Conservation (phyloP, 345 rosid genomes). For the Citrus reticulata region DNA sequence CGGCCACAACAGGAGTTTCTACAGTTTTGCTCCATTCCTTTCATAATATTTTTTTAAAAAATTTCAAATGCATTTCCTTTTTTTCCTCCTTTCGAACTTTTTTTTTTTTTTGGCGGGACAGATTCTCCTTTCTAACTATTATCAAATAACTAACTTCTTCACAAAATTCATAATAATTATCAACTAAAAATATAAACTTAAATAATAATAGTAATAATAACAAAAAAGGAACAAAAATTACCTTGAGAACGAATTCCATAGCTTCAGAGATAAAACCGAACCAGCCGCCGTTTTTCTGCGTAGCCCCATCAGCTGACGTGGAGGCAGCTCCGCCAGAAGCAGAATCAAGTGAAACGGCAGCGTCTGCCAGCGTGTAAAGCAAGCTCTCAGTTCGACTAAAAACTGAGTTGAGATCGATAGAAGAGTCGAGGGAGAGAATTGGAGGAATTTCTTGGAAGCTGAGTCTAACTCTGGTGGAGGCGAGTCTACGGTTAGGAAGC, state of each 20-base stretch:
- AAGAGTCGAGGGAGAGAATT: constrained; percentile 41
- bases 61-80: background rate
- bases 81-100: no score
- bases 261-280: constrained; percentile 83
- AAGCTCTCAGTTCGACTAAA: constrained; percentile 64
- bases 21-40: background rate
- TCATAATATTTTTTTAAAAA: background rate
- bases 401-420: constrained; percentile 46
- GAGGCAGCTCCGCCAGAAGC: constrained; percentile 37
- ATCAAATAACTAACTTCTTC: background rate
- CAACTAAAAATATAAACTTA: background rate
- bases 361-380: constrained; percentile 80
- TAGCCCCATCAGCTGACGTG: constrained; percentile 42
- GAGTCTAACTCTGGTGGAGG: constrained; percentile 51
- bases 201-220: background rate
- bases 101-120: no score
- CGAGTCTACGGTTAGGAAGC: constrained; percentile 49
- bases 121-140: no score
- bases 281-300: constrained; percentile 86
- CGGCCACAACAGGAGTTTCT: background rate
- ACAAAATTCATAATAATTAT: background rate
- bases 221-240: constrained; percentile 5
- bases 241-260: constrained; percentile 94
- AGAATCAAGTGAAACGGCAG: constrained; percentile 63
- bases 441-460: constrained; percentile 81